phyloP scores from a whole-genome alignment of 2,329 filamentous ascomycete genomes.

The Aspergillus neoniger region DNA sequence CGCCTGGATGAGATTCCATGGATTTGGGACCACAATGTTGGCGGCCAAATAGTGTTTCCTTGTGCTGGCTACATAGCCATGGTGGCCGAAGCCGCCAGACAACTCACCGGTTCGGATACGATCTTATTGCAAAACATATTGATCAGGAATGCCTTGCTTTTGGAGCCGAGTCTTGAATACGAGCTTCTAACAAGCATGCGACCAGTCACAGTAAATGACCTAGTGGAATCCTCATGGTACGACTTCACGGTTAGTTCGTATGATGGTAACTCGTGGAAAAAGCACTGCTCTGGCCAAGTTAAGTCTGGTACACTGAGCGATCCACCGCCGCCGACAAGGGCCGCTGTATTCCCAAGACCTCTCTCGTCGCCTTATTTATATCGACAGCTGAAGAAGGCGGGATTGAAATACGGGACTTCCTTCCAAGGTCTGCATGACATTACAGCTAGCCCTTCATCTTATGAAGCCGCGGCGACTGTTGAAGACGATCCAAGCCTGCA shows the following conservation, averaged over 20 bases:
- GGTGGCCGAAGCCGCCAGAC: constrained; percentile 10
- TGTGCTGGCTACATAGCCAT: constrained; percentile 15
- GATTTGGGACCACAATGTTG: constrained; percentile 15
- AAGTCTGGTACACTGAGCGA: not conserved
- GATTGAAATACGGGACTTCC: constrained; percentile 12
- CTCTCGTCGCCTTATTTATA: constrained; percentile 11
- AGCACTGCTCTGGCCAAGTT: constrained; percentile 16
- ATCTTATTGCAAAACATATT: constrained; percentile 4
- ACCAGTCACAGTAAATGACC: constrained; percentile 1
- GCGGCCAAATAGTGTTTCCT: constrained; percentile 10
- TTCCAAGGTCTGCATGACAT: constrained; percentile 19
- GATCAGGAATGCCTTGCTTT: not conserved
- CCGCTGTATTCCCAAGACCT: not conserved
- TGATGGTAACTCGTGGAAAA: constrained; percentile 5
- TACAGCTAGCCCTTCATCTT: constrained; percentile 6
- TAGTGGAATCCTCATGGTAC: constrained; percentile 15
- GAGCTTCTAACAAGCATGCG: constrained; percentile 20
- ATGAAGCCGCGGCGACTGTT: constrained; percentile 4
- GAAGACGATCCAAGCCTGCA: not conserved
- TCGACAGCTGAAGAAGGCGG: not conserved
- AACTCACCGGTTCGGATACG: constrained; percentile 5
- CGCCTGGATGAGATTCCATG: constrained; percentile 16
- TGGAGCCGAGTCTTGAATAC: not conserved
- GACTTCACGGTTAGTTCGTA: constrained; percentile 16
- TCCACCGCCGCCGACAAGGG: not conserved